phyloP scores from a whole-genome alignment of 2,329 filamentous ascomycete genomes.

The Phialemoniopsis sp. region DNA sequence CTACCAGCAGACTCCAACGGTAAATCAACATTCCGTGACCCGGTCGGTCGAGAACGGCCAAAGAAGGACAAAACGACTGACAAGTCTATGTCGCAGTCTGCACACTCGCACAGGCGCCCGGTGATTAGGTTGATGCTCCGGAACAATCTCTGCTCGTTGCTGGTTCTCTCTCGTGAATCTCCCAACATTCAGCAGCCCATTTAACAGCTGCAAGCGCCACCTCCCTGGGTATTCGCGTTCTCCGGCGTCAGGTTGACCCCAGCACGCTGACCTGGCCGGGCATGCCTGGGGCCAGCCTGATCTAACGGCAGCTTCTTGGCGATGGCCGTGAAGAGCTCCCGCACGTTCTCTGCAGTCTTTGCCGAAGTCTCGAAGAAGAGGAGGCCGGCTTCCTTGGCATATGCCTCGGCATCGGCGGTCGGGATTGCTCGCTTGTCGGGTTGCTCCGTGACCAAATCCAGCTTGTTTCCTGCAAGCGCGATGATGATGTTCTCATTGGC shows the following conservation, averaged over 20 bases:
- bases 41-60: too few species aligned
- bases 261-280: conserved; percentile 60
- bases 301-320: conserved; percentile 97
- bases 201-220: conserved; percentile 55
- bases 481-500: conserved; percentile 99
- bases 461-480: conserved; percentile 94
- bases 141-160: too few species aligned
- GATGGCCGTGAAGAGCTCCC: conserved; percentile 93
- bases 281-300: conserved; percentile 86
- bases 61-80: too few species aligned
- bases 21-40: too few species aligned
- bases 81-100: too few species aligned
- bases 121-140: too few species aligned
- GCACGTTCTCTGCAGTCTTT: conserved; percentile 94
- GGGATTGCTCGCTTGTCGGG: conserved; percentile 93
- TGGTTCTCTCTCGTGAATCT: too few species aligned
- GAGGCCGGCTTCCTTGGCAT: conserved; percentile 87
- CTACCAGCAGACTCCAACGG: too few species aligned
- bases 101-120: too few species aligned
- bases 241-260: conserved; percentile 54
- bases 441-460: conserved; percentile 90
- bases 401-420: conserved; percentile 88
- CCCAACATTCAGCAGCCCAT: conserved; percentile 2
- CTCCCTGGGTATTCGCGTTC: conserved; percentile 52
- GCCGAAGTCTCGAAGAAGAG: conserved; percentile 98